Conservation (phyloP, 495 filamentous ascomycete species). For the Cercophora sp. region DNA sequence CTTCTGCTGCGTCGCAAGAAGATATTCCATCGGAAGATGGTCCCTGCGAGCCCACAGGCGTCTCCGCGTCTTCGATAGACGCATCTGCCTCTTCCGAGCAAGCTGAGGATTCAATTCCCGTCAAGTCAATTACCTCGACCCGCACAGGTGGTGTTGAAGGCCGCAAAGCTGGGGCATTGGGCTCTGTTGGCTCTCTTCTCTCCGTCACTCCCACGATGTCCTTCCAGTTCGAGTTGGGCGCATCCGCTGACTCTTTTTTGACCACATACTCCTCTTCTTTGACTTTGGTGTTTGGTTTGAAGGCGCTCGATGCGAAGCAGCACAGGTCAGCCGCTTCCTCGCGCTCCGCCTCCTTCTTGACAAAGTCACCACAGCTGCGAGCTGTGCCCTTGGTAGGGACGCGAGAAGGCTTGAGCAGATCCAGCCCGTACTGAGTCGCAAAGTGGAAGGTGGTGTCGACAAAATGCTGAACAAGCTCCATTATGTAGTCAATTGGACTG, state of each 20-base stretch:
- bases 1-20: not conserved
- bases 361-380: not conserved
- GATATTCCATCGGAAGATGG: not conserved
- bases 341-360: not conserved
- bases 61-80: not conserved
- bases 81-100: not conserved
- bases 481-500: not conserved
- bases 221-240: too few species aligned
- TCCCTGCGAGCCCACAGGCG: not conserved
- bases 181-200: not conserved
- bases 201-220: too few species aligned
- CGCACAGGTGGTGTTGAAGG: not conserved
- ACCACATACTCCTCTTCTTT: not conserved
- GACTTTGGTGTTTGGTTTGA: not conserved
- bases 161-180: not conserved
- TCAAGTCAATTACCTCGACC: not conserved
- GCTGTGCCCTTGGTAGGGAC: not conserved
- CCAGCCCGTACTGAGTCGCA: not conserved
- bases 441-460: slow-evolving; percentile 1
- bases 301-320: not conserved
- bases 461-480: not conserved
- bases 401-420: not conserved
- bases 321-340: not conserved
- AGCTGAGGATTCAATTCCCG: not conserved
- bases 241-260: too few species aligned